A percentile compares a stretch with the other conserved stretches of the same genome.
Conservation (phyloP, 2,329 filamentous ascomycete genomes). For the Xylaria sp. region DNA sequence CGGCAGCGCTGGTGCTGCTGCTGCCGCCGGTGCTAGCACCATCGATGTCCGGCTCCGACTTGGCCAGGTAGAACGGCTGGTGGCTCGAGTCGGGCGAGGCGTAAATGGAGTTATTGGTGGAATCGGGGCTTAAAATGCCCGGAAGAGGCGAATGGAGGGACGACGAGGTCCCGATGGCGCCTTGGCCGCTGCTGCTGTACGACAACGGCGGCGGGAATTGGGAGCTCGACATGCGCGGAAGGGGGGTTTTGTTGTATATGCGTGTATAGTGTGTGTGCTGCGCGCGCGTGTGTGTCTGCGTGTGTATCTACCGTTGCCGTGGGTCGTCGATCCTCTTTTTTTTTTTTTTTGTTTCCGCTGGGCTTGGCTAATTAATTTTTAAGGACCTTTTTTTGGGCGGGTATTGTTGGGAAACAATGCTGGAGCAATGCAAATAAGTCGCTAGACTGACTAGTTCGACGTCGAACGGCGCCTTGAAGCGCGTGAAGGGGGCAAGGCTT, state of each 20-base stretch:
- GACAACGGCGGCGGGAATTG: slow-evolving; percentile 47
- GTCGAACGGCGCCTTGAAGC: slow-evolving; percentile 19
- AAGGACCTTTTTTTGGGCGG: slow-evolving; percentile 13
- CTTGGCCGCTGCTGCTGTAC: slow-evolving; percentile 46
- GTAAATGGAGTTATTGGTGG: slow-evolving; percentile 45
- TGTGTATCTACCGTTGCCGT: slow-evolving; percentile 19
- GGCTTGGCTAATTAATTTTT: background rate
- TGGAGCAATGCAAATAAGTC: background rate
- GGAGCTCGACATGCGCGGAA: slow-evolving; percentile 47
- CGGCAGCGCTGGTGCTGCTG: slow-evolving; percentile 23
- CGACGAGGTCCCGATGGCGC: slow-evolving; percentile 36
- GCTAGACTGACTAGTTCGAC: slow-evolving; percentile 23
- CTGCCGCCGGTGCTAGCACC: slow-evolving; percentile 45
- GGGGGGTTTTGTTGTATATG: background rate
- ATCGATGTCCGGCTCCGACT: slow-evolving; percentile 47
- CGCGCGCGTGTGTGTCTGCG: too few species aligned
- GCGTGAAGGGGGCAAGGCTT: slow-evolving; percentile 15
- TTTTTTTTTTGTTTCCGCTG: background rate
- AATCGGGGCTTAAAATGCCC: slow-evolving; percentile 45
- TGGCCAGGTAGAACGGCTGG: slow-evolving; percentile 44
- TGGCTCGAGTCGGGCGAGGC: slow-evolving; percentile 46
- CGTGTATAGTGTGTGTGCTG: too few species aligned
- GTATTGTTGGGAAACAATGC: slow-evolving; percentile 11
- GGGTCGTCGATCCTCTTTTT: slow-evolving; percentile 17
- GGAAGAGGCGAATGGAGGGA: slow-evolving; percentile 45